Conservation (phyloP, 148 eudicot genomes). For the Polygonum aviculare region DNA sequence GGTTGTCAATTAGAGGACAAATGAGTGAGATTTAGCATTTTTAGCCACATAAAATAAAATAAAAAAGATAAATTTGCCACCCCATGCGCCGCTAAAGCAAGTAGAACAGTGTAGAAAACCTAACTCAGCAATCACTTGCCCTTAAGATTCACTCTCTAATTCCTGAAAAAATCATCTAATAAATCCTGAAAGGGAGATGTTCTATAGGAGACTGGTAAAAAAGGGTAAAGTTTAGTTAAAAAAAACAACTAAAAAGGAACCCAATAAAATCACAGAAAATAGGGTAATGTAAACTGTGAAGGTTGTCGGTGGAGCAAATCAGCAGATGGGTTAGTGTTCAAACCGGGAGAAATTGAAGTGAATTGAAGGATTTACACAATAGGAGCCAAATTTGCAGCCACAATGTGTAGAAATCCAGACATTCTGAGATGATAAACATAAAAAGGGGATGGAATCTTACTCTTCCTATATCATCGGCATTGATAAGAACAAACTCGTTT, state of each 20-base stretch:
- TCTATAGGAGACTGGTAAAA: neutral
- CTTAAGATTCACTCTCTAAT: neutral
- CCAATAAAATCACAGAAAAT: neutral
- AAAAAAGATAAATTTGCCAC: neutral
- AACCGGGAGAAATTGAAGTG: neutral
- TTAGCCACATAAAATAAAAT: neutral
- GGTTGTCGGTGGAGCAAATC: conserved; percentile 14
- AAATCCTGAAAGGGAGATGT: neutral
- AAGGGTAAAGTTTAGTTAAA: neutral
- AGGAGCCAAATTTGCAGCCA: neutral
- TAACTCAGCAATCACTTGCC: neutral
- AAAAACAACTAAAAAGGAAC: neutral
- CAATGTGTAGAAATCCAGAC: neutral
- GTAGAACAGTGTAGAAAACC: neutral
- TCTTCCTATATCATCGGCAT: conserved; percentile 73
- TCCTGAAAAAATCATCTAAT: neutral
- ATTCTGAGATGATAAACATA: neutral
- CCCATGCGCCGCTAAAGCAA: neutral
- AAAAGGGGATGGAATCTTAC: conserved; percentile 20
- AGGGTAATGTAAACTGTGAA: neutral
- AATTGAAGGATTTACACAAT: neutral
- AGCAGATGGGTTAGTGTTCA: neutral
- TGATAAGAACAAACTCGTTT: conserved; percentile 67
- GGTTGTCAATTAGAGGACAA: neutral
- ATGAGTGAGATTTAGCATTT: neutral